Conservation (phyloP, 129 eudicot species). For the Helianthus tuberosus region DNA sequence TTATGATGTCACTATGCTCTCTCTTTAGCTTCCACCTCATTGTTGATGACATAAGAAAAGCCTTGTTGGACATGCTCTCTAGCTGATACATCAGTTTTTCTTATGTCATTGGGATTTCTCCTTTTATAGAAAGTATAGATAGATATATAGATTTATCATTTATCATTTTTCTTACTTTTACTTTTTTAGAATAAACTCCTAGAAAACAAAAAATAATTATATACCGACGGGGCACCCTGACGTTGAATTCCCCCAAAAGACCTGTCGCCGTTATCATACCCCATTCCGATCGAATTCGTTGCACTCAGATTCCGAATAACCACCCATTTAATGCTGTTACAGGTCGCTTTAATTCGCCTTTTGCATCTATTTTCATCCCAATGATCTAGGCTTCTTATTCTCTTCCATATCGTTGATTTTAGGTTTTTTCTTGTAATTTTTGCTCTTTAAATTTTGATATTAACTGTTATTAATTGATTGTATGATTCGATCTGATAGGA, state of each 20-base stretch:
- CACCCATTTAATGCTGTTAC: constrained; percentile 29
- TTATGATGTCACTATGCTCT: no score
- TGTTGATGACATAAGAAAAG: no score
- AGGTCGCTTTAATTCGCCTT: constrained; percentile 18
- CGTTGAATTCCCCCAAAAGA: constrained; percentile 34
- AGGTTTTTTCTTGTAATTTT: not conserved
- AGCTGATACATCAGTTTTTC: no score
- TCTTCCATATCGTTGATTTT: not conserved
- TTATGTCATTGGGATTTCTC: no score
- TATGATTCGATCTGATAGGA: constrained; percentile 23
- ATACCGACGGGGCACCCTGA: constrained; percentile 21
- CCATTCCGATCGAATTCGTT: constrained; percentile 22
- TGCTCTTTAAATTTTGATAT: not conserved
- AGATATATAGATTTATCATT: no score
- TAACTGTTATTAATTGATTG: not conserved
- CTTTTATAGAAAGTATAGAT: no score
- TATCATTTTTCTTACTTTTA: no score
- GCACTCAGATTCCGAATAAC: not conserved
- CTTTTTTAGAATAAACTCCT: no score
- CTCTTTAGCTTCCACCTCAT: no score
- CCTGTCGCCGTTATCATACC: constrained; percentile 40
- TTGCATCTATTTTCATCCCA: not conserved
- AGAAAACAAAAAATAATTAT: not conserved
- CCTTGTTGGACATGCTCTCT: no score
- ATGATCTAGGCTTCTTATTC: constrained; percentile 28